Evolutionary conservation across 768 basidiomycete genomes (phyloP), one percentile per base, ranked within the genome.

Genomic region (Termitomyces sp.): DNA sequence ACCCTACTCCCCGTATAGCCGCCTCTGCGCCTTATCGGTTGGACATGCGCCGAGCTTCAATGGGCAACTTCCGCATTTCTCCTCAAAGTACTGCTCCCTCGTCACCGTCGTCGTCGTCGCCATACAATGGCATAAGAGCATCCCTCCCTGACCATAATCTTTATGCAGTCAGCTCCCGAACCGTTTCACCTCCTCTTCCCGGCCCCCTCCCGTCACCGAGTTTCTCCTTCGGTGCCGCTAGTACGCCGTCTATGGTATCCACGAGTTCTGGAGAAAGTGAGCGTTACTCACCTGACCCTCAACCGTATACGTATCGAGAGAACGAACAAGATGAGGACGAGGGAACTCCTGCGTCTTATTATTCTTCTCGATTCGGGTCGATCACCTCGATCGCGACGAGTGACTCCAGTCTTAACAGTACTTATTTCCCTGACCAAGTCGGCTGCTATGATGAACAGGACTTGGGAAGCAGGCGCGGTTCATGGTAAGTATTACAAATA

Each of bases 141-240:
- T 79, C 79, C 30, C 67, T 79, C 22, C 79, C 82, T 46, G 83
- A 84, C 59, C 79, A 79, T 58, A 73, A 72, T 14, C 67, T 81
- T 6, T 83, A 77, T 62, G 69, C 80, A 6, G 66, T 82, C 55
- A 72, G 78, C 30, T 74, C 80, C 7, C 79, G 85, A 38, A 64
- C 74, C 11, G 63, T 80, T 35, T 68, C 72, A 10, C 68, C 77
- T 46, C 75, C 74, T 57, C 68, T 83, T 59, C 71, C 83, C 9
- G 85, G 85, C 2, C 85, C 85, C 5, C 73, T 87, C 18, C 85
- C 85, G 2, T 76, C 77, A 5, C 83, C 83, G 41, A 79, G 78
- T 55, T 87, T 83, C 72, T 82, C 82, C 47, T 87, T 87, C 61
- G 85, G 85, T 57, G 77, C 79, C 10, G 81, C 85, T 30, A 80